Evolutionary conservation across 176 grass and related monocot genomes (phyloP).

Genomic region (Phyllostachys edulis): DNA sequence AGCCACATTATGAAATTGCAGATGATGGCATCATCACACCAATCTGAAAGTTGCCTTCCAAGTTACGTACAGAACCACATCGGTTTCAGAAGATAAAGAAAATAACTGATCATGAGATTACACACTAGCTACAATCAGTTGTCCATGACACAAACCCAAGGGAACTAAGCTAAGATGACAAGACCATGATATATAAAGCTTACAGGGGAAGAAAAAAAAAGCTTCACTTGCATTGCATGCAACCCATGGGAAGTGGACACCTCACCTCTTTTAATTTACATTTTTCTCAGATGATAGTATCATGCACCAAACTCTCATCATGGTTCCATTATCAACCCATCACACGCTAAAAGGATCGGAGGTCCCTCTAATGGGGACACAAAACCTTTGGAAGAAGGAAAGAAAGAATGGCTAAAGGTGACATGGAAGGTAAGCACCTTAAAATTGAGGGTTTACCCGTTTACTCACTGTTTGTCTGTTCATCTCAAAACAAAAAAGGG

Average conservation of each 20-base stretch:
- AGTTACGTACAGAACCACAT: slow-evolving; percentile 18
- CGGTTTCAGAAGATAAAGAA: background rate
- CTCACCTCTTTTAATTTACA: background rate
- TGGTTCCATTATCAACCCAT: background rate
- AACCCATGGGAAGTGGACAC: slow-evolving; percentile 34
- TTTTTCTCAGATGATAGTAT: background rate
- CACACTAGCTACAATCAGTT: background rate
- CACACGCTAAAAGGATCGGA: slow-evolving; percentile 15
- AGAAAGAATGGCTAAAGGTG: background rate
- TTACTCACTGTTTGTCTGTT: background rate
- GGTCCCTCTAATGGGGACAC: slow-evolving; percentile 18
- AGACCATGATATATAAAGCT: background rate
- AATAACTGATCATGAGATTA: slow-evolving; percentile 22
- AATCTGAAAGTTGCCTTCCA: slow-evolving; percentile 17
- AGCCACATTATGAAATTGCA: background rate
- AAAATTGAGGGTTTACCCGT: slow-evolving; percentile 34
- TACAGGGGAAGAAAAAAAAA: background rate
- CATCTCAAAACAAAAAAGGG: background rate
- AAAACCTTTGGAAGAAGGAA: background rate
- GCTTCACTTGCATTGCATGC: slow-evolving; percentile 42
- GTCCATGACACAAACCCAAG: background rate
- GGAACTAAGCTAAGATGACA: background rate
- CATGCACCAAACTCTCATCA: background rate
- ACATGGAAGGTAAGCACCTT: slow-evolving; percentile 23
- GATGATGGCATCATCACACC: slow-evolving; percentile 18